Evolutionary conservation across 768 basidiomycete species (phyloP), one percentile per base, ranked within the genome.

Genomic region (Multifurca ochricompacta): DNA sequence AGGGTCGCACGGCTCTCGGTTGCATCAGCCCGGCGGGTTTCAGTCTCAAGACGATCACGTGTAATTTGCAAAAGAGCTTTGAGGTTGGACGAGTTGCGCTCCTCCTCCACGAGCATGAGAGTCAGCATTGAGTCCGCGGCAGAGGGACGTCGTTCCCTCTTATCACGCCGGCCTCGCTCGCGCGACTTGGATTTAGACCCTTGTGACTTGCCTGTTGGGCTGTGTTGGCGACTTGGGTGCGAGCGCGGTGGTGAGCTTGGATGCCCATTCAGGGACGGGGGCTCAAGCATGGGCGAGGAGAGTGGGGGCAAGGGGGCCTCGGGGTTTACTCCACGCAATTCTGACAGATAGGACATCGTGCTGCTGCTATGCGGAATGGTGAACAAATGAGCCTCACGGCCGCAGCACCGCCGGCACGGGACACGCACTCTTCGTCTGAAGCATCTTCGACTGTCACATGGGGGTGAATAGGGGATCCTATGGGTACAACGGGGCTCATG

Each of bases 41-140:
- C 60, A 30, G 30, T 43, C 30, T 59, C 60, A 25, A 61, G 42
- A 1, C 60, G 53, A 23, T 55, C 60, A 9, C 54, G 50, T 21
- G 60, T 59, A 34, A 59, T 45, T 36, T 52, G 58, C 39, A 61
- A 39, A 47, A 61, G 35, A 37, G 58, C 53, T 35, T 56, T 59
- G 28, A 61, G 53, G 34, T 56, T 59, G 48, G 56, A 55, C 34
- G 60, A 51, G 50, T 61, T 59, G 36, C 60, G 58, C 39, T 61
- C 60, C 32, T 59, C 58, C 46, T 61, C 60, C 35, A 43, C 60
- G 35, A 61, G 48, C 60, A 61, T 59, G 30, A 61, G 18, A n/a
- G 56, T 56, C 50, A 61, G 34, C 58, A 61, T 56, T 43, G 59
- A 55, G 30, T 48, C 55, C 16, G 56, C 19, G 21, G 51, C 53